phyloP scores from a whole-genome alignment of 305 asterid species.

The Fraxinus sp. region DNA sequence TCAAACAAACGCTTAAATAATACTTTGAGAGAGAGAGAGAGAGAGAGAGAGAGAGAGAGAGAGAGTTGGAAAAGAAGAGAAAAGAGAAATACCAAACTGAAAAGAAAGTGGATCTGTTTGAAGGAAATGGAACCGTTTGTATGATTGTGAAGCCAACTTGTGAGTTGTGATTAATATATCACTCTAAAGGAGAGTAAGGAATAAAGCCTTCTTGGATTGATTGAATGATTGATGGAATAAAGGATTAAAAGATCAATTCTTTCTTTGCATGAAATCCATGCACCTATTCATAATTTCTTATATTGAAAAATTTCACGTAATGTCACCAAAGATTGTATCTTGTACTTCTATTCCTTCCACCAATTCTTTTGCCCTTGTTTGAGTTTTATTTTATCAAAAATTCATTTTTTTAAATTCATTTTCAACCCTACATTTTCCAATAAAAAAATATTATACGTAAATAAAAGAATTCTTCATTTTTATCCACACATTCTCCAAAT shows the following conservation, averaged over 20 bases:
- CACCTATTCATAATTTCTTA: background rate
- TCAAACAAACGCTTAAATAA: constrained; percentile 20
- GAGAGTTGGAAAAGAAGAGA: constrained; percentile 29
- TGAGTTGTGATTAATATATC: constrained; percentile 14
- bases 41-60: constrained; percentile 23
- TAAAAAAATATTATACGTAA: too few relatives aligned
- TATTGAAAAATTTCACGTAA: background rate
- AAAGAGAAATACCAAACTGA: constrained; percentile 30
- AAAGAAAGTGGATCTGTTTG: constrained; percentile 62
- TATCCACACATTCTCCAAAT: too few relatives aligned
- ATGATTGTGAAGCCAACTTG: constrained; percentile 15
- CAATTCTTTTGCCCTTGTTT: background rate
- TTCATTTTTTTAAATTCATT: too few relatives aligned
- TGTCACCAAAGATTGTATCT: background rate
- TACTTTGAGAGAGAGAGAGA: constrained; percentile 25
- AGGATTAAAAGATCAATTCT: constrained; percentile 28
- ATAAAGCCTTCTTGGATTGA: constrained; percentile 44
- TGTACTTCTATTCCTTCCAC: background rate
- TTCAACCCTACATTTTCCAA: too few relatives aligned
- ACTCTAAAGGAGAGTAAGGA: constrained; percentile 48
- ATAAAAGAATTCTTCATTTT: too few relatives aligned
- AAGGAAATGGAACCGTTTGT: constrained; percentile 66
- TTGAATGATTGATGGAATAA: constrained; percentile 42
- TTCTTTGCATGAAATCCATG: constrained; percentile 29
- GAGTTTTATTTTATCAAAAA: too few relatives aligned